Percentiles rank a stretch among this genome's conserved stretches.
Conservation (phyloP, 1,284 basidiomycete species). For the Moesziomyces parantarcticus region DNA sequence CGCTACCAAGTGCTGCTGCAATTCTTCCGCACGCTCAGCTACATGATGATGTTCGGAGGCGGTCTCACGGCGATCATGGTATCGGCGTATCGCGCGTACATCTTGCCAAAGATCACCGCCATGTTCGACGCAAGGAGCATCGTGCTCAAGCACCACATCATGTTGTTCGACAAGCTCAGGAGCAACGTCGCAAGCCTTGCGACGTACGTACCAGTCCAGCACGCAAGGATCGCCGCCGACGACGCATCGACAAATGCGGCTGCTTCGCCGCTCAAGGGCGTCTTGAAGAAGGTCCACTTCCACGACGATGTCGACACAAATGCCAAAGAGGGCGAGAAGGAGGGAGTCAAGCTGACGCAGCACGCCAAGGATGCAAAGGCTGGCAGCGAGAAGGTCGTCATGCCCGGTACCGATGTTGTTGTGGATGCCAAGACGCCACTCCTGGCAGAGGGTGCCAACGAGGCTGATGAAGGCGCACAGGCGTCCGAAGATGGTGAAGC, state of each 20-base stretch:
- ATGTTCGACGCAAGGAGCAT: conserved; percentile 56
- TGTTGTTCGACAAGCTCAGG: conserved; percentile 46
- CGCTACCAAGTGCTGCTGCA: conserved; percentile 62
- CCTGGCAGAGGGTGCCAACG: conserved; percentile 16
- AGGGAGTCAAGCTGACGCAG: conserved; percentile 36
- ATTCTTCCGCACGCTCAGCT: conserved; percentile 60
- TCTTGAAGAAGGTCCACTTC: conserved; percentile 57
- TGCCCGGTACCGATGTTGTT: conserved; percentile 35
- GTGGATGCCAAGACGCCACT: conserved; percentile 36
- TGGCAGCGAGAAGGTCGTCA: conserved; percentile 26
- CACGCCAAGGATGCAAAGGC: conserved; percentile 11
- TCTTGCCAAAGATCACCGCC: conserved; percentile 55
- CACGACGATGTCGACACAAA: conserved; percentile 35
- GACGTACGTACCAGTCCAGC: conserved; percentile 29
- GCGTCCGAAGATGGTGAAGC: conserved; percentile 5
- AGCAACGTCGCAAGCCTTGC: conserved; percentile 27
- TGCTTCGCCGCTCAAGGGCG: conserved; percentile 30
- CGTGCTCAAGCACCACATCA: conserved; percentile 53
- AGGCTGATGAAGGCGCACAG: conserved; percentile 12
- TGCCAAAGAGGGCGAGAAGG: conserved; percentile 23
- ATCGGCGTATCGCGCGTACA: conserved; percentile 51
- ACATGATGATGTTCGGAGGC: conserved; percentile 60
- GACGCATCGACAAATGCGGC: background rate
- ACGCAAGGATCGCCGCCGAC: conserved; percentile 7
- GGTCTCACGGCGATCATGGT: conserved; percentile 55